A percentile compares a stretch with the other conserved stretches of the same genome.
Conservation (phyloP, 192 early-diverging fungal species). For the Linnemannia elongata region DNA sequence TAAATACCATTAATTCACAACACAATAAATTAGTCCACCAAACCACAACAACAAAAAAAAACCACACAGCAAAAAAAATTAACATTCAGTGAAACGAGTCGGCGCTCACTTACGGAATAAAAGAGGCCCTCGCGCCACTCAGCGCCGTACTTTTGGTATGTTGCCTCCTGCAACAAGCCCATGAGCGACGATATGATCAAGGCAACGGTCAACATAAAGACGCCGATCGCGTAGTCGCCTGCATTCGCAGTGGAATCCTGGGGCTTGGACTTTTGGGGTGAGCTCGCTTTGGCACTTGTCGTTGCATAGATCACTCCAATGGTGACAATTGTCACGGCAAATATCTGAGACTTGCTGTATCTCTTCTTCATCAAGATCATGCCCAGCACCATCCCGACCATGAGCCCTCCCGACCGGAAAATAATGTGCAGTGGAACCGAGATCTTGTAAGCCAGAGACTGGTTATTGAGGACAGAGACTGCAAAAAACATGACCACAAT, state of each 20-base stretch:
- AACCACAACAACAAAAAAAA: neutral
- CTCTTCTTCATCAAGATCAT: constrained; percentile 74
- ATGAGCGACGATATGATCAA: constrained; percentile 84
- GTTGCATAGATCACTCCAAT: constrained; percentile 83
- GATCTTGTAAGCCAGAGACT: constrained; percentile 83
- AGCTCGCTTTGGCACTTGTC: constrained; percentile 57
- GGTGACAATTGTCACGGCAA: constrained; percentile 82
- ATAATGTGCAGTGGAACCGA: constrained; percentile 94
- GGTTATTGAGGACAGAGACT: constrained; percentile 87
- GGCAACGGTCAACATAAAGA: constrained; percentile 75
- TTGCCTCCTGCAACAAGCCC: constrained; percentile 86
- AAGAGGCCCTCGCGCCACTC: constrained; percentile 93
- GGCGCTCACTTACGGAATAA: constrained; percentile 70
- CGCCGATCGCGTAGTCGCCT: constrained; percentile 74
- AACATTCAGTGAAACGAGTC: neutral
- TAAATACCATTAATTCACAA: neutral
- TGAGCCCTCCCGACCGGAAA: constrained; percentile 85
- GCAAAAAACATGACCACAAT: constrained; percentile 86
- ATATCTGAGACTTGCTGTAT: constrained; percentile 65
- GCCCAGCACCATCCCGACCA: constrained; percentile 87
- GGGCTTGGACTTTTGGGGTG: constrained; percentile 8
- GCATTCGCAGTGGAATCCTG: constrained; percentile 10
- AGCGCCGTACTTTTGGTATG: constrained; percentile 81
- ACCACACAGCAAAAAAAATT: neutral
- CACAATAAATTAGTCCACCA: constrained; percentile 2